Percentiles rank a stretch among this genome's conserved stretches.
phyloP scores from a whole-genome alignment of 1,284 basidiomycete species.

The Schizophyllum amplum region DNA sequence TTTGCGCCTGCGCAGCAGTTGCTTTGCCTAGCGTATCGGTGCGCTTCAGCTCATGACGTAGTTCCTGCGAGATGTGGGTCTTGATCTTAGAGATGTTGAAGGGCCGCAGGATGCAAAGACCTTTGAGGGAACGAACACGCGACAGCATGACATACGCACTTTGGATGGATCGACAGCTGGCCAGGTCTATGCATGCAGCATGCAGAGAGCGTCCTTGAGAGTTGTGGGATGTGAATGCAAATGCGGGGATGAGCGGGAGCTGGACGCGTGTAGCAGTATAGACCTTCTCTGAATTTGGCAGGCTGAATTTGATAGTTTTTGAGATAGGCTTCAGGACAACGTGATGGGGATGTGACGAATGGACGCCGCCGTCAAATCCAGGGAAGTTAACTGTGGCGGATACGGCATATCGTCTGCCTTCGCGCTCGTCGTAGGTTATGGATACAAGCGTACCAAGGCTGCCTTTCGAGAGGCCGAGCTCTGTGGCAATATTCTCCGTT shows the following conservation, averaged over 20 bases:
- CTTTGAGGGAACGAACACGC: constrained; percentile 3
- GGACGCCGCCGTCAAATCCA: constrained; percentile 1
- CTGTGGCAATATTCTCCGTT: constrained; percentile 13
- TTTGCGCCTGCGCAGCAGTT: too few relatives aligned
- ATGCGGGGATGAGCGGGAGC: constrained; percentile 15
- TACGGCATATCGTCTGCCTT: constrained; percentile 10
- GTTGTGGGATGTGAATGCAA: constrained; percentile 17
- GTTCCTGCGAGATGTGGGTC: constrained; percentile 9
- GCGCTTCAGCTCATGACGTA: constrained; percentile 3
- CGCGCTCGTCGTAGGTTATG: constrained; percentile 5
- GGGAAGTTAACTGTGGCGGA: constrained; percentile 10
- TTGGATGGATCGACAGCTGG: constrained; percentile 11
- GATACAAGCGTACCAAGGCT: constrained; percentile 9
- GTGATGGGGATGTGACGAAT: constrained; percentile 9
- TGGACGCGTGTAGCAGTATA: constrained; percentile 10
- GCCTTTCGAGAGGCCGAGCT: constrained; percentile 12
- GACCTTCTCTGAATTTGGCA: constrained; percentile 2
- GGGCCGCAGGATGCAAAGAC: constrained; percentile 9
- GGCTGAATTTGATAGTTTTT: constrained; percentile 7
- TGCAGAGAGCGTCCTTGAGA: constrained; percentile 16
- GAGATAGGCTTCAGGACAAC: constrained; percentile 1
- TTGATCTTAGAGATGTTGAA: constrained; percentile 5
- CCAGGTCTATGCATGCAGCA: constrained; percentile 13
- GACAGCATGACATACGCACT: constrained; percentile 10
- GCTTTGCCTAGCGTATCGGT: background rate